phyloP scores from a whole-genome alignment of 2,329 filamentous ascomycete species.

The Fusarium sp. region DNA sequence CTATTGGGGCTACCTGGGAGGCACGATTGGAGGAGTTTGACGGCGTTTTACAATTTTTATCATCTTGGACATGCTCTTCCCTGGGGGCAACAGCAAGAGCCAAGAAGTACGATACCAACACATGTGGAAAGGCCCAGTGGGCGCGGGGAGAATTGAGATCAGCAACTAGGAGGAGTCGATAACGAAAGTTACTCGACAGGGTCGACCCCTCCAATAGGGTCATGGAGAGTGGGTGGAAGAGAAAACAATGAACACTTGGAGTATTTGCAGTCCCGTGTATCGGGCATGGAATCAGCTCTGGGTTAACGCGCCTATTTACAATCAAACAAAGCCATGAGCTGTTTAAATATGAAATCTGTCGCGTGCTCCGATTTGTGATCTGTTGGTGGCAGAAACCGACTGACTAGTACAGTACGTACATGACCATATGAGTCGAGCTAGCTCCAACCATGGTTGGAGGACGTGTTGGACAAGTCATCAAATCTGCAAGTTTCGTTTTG shows the following conservation, averaged over 20 bases:
- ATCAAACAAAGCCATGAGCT: slow-evolving; percentile 42
- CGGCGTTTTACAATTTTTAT: slow-evolving; percentile 42
- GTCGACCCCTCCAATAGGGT: slow-evolving; percentile 16
- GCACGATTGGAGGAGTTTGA: slow-evolving; percentile 44
- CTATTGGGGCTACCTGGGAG: slow-evolving; percentile 37
- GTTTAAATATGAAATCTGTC: slow-evolving; percentile 34
- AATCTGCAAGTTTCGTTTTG: slow-evolving; percentile 16
- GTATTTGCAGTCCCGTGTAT: slow-evolving; percentile 35
- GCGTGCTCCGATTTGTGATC: slow-evolving; percentile 35
- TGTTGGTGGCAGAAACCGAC: slow-evolving; percentile 14
- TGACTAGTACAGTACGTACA: slow-evolving; percentile 21
- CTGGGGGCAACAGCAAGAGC: slow-evolving; percentile 39
- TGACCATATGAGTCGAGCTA: slow-evolving; percentile 21
- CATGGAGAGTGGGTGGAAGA: slow-evolving; percentile 17
- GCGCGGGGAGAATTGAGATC: slow-evolving; percentile 25
- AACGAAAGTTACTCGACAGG: slow-evolving; percentile 3
- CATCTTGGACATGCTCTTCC: slow-evolving; percentile 41
- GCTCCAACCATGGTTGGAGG: not conserved
- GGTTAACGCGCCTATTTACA: slow-evolving; percentile 40
- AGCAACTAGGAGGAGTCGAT: slow-evolving; percentile 30
- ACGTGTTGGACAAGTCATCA: not conserved
- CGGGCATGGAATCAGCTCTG: slow-evolving; percentile 38
- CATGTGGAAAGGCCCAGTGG: slow-evolving; percentile 28
- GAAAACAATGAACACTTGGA: slow-evolving; percentile 26
- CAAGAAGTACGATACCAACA: slow-evolving; percentile 46